Percentiles rank a stretch among this genome's conserved stretches.
Evolutionary conservation across 2,329 filamentous ascomycete species (phyloP).

Genomic region (Claviceps sp.): DNA sequence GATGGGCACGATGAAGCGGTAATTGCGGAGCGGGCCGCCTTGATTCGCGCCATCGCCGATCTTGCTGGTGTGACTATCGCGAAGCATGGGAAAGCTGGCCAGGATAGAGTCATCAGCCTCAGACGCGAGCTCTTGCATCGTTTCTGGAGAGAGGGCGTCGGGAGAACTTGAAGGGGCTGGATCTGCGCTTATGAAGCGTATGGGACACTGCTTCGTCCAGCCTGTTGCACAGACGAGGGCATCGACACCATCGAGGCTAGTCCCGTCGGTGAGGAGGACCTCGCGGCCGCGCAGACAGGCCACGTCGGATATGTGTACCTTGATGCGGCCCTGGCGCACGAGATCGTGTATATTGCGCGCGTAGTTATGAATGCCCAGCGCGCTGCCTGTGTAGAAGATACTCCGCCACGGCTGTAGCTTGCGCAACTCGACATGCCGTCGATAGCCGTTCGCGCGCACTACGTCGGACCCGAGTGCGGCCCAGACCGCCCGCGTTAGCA

Average conservation of each 20-base stretch:
- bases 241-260: constrained; percentile 25
- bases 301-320: constrained; percentile 34
- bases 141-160: background rate
- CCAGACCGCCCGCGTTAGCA: constrained; percentile 37
- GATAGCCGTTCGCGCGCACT: constrained; percentile 30
- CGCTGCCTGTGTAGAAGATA: background rate
- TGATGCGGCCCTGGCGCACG: constrained; percentile 32
- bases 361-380: background rate
- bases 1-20: constrained; percentile 1
- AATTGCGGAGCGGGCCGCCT: background rate
- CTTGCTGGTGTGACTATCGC: background rate
- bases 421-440: constrained; percentile 23
- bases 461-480: constrained; percentile 32
- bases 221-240: constrained; percentile 38
- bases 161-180: background rate
- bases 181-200: constrained; percentile 25
- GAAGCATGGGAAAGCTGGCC: background rate
- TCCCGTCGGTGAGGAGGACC: constrained; percentile 29
- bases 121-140: background rate
- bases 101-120: constrained; percentile 1
- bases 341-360: constrained; percentile 40
- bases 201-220: constrained; percentile 31
- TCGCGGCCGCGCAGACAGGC: constrained; percentile 22
- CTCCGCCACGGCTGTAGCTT: background rate
- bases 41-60: background rate